Conservation (phyloP, 2,329 filamentous ascomycete species). For the Diaporthe citriasiana region DNA sequence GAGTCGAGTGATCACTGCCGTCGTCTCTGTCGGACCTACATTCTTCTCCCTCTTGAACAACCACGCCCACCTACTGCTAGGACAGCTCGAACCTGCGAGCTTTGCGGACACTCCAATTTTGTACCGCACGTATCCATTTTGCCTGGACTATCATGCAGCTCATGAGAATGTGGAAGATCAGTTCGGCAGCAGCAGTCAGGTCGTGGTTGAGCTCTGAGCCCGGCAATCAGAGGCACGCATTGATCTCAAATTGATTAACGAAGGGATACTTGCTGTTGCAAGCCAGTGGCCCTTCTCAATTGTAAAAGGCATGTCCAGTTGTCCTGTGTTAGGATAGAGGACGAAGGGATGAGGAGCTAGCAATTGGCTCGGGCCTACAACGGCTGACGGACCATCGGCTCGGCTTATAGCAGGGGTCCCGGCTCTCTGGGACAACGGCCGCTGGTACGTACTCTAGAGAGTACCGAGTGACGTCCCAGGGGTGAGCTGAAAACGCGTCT, state of each 20-base stretch:
- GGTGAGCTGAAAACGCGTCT: slow-evolving; percentile 29
- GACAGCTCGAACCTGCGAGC: not conserved
- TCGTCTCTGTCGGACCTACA: not conserved
- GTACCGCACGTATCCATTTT: too few species aligned
- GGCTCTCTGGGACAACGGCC: slow-evolving; percentile 4
- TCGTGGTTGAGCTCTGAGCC: not conserved
- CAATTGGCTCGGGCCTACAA: not conserved
- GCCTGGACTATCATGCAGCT: too few species aligned
- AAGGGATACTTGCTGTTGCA: not conserved
- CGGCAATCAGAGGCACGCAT: not conserved
- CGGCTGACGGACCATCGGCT: not conserved
- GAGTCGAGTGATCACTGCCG: not conserved
- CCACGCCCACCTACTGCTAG: too few species aligned
- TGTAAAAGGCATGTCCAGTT: not conserved
- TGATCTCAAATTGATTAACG: too few species aligned
- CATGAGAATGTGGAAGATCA: not conserved
- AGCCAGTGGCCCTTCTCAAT: not conserved
- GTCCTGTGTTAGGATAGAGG: not conserved
- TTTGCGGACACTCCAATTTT: not conserved
- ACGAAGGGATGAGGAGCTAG: not conserved
- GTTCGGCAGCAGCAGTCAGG: not conserved
- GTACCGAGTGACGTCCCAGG: slow-evolving; percentile 21
- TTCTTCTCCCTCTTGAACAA: too few species aligned
- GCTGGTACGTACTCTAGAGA: slow-evolving; percentile 15
- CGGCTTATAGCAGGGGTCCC: slow-evolving; percentile 17